Conservation (phyloP, 495 filamentous ascomycete genomes). For the Aspergillus kassunensis region DNA sequence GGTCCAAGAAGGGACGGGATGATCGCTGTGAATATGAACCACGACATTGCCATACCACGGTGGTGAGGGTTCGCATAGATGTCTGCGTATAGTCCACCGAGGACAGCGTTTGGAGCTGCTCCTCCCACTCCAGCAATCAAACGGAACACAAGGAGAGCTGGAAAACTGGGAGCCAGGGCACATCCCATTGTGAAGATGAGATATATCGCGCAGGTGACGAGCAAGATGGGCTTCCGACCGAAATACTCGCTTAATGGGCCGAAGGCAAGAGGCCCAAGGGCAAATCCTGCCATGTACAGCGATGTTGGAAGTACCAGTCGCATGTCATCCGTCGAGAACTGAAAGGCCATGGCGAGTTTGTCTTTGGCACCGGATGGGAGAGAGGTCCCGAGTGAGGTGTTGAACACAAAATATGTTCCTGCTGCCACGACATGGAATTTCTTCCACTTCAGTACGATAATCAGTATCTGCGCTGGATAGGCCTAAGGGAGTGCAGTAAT, state of each 20-base stretch:
- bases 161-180: constrained; percentile 32
- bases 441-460: no score
- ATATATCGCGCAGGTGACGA: constrained; percentile 46
- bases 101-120: constrained; percentile 33
- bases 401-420: constrained; percentile 54
- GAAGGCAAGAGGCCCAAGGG: constrained; percentile 55
- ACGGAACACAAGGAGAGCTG: constrained; percentile 38
- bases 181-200: constrained; percentile 38
- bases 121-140: constrained; percentile 36
- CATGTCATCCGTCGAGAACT: constrained; percentile 33
- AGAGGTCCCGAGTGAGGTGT: constrained; percentile 56
- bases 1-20: constrained; percentile 33
- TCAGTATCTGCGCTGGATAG: no score
- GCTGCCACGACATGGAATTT: constrained; percentile 50
- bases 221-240: constrained; percentile 56
- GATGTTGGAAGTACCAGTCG: constrained; percentile 60
- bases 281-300: constrained; percentile 59
- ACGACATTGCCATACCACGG: constrained; percentile 34
- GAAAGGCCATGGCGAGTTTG: constrained; percentile 45
- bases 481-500: no score
- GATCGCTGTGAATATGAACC: constrained; percentile 47
- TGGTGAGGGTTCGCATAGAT: constrained; percentile 25
- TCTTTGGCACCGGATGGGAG: constrained; percentile 16
- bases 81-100: constrained; percentile 41
- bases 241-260: constrained; percentile 63